Evolutionary conservation across 345 rosid genomes (phyloP), one percentile per base, ranked within the genome.

Genomic region (Salix viminalis): DNA sequence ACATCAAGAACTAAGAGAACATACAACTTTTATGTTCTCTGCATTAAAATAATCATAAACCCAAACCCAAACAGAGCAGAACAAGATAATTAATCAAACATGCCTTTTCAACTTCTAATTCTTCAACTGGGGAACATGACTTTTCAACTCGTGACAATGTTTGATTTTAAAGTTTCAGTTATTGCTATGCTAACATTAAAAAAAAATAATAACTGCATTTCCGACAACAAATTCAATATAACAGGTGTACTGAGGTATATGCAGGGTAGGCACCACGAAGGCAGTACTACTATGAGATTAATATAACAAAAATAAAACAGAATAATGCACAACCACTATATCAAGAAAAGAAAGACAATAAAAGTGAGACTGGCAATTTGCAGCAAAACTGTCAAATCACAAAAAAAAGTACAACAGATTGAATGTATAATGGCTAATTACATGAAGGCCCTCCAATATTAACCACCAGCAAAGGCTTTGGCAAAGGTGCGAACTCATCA

Each of bases 401-500:
- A 65, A 36, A 24, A 54, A 54, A 14, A 42, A 68, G 24, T 24
- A 76, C 16, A 10, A 67, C 2, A 67, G 46, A 54, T 23, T 60
- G 2, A 42, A 50, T 74, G 82, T 72, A 78, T 68, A 32, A 81
- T 11, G 60, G 65, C 46, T 54, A 84, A 78, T 65, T 88, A 96
- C 99, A 60, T 81, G 91, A 86, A 77, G 99, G 97, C 84, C 98
- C 90, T 64, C 99, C 99, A 58, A 96, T 74, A 84, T 90, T 93
- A 83, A 96, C 97, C 86, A 91, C 97, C 65, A 96, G 87, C 71
- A 96, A 82, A 67, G 99, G 99, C 82, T 93, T 96, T 61, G 94
- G 94, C 78, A 92, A 85, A 76, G 89, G 86, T 67, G 99, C 97
- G 86, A 96, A 89, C 78, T 92, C 97, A 73, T 93, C 94, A 77